Base-by-base conservation (phyloP, 2,329 filamentous ascomycete genomes). In the Aphanocladium album region DNA sequence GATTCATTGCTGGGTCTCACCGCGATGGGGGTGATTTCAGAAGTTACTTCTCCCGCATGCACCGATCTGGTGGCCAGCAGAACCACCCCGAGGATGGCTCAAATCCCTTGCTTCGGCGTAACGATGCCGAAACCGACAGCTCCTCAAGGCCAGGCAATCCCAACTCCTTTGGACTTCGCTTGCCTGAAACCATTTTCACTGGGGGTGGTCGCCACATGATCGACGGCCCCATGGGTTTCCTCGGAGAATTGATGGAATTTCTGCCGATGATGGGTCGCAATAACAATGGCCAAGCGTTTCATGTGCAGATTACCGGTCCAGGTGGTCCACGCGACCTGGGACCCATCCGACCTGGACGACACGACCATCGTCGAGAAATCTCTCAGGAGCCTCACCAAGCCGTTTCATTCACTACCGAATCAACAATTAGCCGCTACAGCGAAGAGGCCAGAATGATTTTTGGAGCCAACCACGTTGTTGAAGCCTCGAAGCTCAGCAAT, bases 371-470 rank as follows among this genome's bases (percentile, higher is more conserved):
- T 25, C 77, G 81, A 14, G 81, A 83, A 23, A 66, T 65, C 19
- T 67, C 74, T 41, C 75, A 82, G 68, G 88, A 90, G 61, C 89
- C 89, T 14, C 80, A 84, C n/a, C 88, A 89, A 66, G 89, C 91
- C 14, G 87, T 93, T 27, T 79, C 86, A 2, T 98, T 98, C 72
- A 77, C 81, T 21, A 81, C 91, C 9, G 84, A 86, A 41, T 80
- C 84, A 9, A 98, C 95, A 1, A 79, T 83, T 60, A 81, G 83
- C 57, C 88, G 95, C 63, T 99, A 96, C 88, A 85, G 90, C 70
- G 91, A 97, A 70, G 96, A 98, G 73, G 88, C 92, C 9, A 87
- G 89, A 64, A 87, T 99, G 72, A 81, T 98, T 0, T 98, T 95
- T 73, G 89, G 90, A 27, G 75, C 79, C 23, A 80, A 77, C 53